These are phyloP conservation scores for Phlyctochytrium planicorne DNA, from an alignment of 192 early-diverging fungal species.

Conservation along the genomic window DNA sequence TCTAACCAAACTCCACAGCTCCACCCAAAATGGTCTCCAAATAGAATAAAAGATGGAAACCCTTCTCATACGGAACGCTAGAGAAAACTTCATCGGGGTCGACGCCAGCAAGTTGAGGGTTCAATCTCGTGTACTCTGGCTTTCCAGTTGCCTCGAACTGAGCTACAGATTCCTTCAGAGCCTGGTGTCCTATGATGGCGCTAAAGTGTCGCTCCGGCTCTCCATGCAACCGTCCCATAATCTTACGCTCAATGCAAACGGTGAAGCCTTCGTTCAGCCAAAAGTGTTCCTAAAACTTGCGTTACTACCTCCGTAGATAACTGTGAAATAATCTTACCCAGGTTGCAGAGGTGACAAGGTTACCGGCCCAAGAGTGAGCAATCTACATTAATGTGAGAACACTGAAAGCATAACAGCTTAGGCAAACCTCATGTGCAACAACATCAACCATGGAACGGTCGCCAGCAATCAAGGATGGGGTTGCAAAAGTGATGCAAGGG, in stretches of 20 bases:
- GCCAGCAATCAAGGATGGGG: conserved; percentile 92
- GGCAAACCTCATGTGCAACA: conserved; percentile 95
- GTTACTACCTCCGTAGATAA: too few species aligned
- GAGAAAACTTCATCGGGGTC: conserved; percentile 80
- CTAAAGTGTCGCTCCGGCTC: conserved; percentile 76
- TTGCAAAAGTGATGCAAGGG: conserved; percentile 97
- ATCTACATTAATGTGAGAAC: conserved; percentile 50
- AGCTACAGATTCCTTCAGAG: conserved; percentile 61
- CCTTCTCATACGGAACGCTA: conserved; percentile 75
- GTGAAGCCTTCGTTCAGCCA: conserved; percentile 99
- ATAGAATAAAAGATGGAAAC: conserved; percentile 90
- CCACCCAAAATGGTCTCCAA: conserved; percentile 89
- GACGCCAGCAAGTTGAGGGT: conserved; percentile 52
- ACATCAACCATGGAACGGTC: conserved; percentile 93
- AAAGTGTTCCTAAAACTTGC: conserved; percentile 57
- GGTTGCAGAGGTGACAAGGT: conserved; percentile 55
- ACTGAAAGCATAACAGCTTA: conserved; percentile 63
- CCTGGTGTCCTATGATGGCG: conserved; percentile 80
- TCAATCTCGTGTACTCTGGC: conserved; percentile 54
- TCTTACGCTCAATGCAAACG: conserved; percentile 90
- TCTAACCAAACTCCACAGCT: conserved; percentile 77
- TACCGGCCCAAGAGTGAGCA: conserved; percentile 79
- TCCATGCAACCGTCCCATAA: conserved; percentile 75
- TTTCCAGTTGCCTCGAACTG: conserved; percentile 38
- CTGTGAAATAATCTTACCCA: too few species aligned